Evolutionary conservation across 2,329 filamentous ascomycete species (phyloP).

Genomic region (Aspergillus tanneri): DNA sequence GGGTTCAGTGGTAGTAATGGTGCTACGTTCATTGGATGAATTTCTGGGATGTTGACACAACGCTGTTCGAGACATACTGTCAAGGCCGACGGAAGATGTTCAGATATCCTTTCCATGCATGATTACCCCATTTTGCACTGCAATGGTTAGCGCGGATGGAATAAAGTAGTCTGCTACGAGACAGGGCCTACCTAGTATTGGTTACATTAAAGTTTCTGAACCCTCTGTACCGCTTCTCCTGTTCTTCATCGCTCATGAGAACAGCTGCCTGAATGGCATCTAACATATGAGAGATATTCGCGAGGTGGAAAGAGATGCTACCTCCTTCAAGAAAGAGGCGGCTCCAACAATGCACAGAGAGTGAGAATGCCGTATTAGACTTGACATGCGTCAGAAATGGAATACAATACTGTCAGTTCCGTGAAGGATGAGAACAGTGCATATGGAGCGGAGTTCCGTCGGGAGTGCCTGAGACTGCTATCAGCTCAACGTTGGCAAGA

Average conservation of each 20-base stretch:
- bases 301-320: constrained; percentile 87
- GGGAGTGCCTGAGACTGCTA: constrained; percentile 62
- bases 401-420: constrained; percentile 89
- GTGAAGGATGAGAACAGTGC: constrained; percentile 90
- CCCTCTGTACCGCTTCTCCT: constrained; percentile 76
- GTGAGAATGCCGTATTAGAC: constrained; percentile 86
- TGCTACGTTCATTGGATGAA: too few relatives aligned
- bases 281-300: constrained; percentile 89
- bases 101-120: constrained; percentile 22
- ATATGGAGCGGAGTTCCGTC: constrained; percentile 97
- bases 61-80: neutral
- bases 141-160: neutral
- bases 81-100: neutral
- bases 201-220: constrained; percentile 86
- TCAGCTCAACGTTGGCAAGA: constrained; percentile 2
- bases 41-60: too few relatives aligned
- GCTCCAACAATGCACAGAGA: constrained; percentile 91
- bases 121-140: constrained; percentile 37
- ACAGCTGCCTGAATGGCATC: constrained; percentile 83
- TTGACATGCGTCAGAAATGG: constrained; percentile 84
- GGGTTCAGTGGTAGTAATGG: too few relatives aligned
- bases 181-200: constrained; percentile 66
- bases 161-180: neutral
- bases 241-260: constrained; percentile 80
- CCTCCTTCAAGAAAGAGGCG: constrained; percentile 77